phyloP scores from a whole-genome alignment of 1,139 yeast species.

The Geotrichum phurueaensis region DNA sequence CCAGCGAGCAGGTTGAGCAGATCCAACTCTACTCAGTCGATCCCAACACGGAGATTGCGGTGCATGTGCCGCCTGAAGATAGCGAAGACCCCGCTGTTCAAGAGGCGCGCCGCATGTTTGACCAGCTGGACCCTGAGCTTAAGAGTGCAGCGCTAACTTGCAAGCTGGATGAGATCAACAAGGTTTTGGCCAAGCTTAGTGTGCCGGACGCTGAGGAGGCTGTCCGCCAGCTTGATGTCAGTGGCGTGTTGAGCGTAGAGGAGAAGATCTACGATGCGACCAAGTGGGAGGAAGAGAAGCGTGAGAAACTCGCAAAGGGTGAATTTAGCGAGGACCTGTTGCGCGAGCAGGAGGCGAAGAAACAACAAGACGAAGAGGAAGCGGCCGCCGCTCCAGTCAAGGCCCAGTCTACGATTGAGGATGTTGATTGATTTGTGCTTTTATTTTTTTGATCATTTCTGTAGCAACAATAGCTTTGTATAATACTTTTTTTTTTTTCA shows the following conservation, averaged over 20 bases:
- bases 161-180: conserved; percentile 71
- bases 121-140: conserved; percentile 47
- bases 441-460: neutral
- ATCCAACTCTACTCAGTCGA: conserved; percentile 87
- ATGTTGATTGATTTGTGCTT: conserved; percentile 11
- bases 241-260: conserved; percentile 77
- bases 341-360: conserved; percentile 32
- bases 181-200: conserved; percentile 70
- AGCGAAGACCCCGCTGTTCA: conserved; percentile 42
- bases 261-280: conserved; percentile 70
- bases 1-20: conserved; percentile 60
- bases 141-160: conserved; percentile 70
- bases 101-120: conserved; percentile 39
- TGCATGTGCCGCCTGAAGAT: conserved; percentile 59
- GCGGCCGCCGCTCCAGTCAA: conserved; percentile 10
- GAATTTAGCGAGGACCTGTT: conserved; percentile 14
- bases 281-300: conserved; percentile 53
- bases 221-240: conserved; percentile 67
- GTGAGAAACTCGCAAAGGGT: conserved; percentile 15
- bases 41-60: conserved; percentile 69
- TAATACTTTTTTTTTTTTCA: neutral
- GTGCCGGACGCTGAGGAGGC: conserved; percentile 76
- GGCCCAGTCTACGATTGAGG: conserved; percentile 16
- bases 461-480: neutral
- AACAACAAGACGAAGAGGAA: conserved; percentile 28